Evolutionary conservation across 306 rosid genomes (phyloP), one percentile per base, ranked within the genome.

Genomic region (Albizia julibrissin): DNA sequence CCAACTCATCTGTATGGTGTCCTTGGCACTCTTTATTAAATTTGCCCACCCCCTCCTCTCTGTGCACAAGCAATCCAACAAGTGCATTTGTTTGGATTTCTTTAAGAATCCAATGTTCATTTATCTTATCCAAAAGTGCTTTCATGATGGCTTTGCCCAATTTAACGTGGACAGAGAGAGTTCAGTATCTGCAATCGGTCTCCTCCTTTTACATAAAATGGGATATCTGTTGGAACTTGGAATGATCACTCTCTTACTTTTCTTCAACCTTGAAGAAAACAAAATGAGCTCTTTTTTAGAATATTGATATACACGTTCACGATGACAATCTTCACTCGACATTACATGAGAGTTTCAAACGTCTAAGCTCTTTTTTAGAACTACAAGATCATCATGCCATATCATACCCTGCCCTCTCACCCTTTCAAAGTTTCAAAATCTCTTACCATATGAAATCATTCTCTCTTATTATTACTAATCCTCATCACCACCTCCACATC

Each of bases 251-350:
- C 10, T 27, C 16, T 26, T 71, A 0, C 44, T 43, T n/a, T 13
- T 43, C 34, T 43, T 42, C 74, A 70, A 22, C 22, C 27, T 22
- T 12, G 10, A 10, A 37, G 10, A 21, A 34, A 33, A 10, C 15
- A 69, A 37, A 11, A 22, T 21, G 11, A 62, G 21, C 13, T 47
- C 52, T 47, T 1, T 3, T 1, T 40, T 21, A n/a, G 39, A 71
- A 71, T 47, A 27, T 24, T 73, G 77, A 73, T 18, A 49, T 2
- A 31, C 18, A 22, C 18, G 46, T 31, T 27, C 61, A 72, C 50
- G 44, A 73, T 73, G 62, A 31, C 77, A 31, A 31, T 18, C 65
- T 39, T 56, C 65, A 39, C 15, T 75, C 52, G 37, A 75, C 70
- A 75, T 39, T 13, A 24, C 33, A 71, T 40, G 74, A 13, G 33